Evolutionary conservation across 306 rosid genomes (phyloP), one percentile per base, ranked within the genome.

Genomic region (Casuarina equisetifolia): DNA sequence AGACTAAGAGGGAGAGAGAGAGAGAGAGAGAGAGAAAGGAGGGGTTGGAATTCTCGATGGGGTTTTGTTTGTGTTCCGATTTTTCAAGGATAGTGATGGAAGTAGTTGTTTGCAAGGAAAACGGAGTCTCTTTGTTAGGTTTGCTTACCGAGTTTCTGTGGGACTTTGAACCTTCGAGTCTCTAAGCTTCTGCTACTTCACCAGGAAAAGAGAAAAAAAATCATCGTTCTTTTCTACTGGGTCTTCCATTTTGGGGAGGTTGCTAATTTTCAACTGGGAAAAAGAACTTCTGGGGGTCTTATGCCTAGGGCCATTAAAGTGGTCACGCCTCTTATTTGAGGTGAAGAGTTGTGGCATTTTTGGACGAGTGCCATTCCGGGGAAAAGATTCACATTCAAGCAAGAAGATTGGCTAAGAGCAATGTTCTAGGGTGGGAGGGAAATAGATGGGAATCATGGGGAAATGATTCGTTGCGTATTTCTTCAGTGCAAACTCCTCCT

Each of bases 391-490:
- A 50, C 80, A 75, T 57, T 76, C 44, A 76, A 68, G 84, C 81
- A 25, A 25, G 32, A 25, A 25, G 32, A 25, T 25, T 25, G 32
- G 32, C 32, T 25, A 25, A 25, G 32, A 80, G 67, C 40, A 74
- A 38, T 7, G 61, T 20, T 79, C 77, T 53, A 25, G 48, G 51
- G 52, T 66, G 77, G 70, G 76, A 40, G 77, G 68, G 45, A 38
- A 61, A 49, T 38, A 25, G 67, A 79, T 72, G 89, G 73, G 89
- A 81, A 58, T 86, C 81, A 74, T 87, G 77, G 78, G 83, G 78
- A 76, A 78, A 79, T 32, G 84, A 87, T 91, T 91, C 94, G 70
- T 76, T 77, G 79, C 25, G 80, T 90, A 90, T 86, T 94, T 57
- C 82, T 80, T 72, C 67, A 78, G 64, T 81, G 72, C 81, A 85